phyloP scores from a whole-genome alignment of 2,329 filamentous ascomycete genomes.

The Rutstroemia sp. region DNA sequence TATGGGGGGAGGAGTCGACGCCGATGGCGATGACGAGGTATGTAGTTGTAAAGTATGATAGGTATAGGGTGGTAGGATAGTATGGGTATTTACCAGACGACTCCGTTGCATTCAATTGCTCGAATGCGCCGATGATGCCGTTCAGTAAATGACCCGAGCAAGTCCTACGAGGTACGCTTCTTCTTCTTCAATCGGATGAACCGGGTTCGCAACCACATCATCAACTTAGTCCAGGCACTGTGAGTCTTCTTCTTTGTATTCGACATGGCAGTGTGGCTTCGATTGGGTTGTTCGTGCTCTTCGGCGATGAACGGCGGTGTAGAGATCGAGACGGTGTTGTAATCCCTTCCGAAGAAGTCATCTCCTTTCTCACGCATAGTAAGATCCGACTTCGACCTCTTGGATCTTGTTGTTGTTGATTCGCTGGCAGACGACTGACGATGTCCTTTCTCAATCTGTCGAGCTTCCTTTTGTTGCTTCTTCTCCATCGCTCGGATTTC shows the following conservation, averaged over 20 bases:
- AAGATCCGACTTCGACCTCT: slow-evolving; percentile 32
- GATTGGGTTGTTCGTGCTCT: neutral
- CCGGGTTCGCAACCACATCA: slow-evolving; percentile 57
- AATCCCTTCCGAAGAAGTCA: slow-evolving; percentile 16
- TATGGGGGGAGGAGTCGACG: too few species aligned
- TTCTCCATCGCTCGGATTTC: slow-evolving; percentile 52
- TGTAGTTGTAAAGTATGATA: too few species aligned
- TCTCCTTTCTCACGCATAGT: slow-evolving; percentile 16
- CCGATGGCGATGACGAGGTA: too few species aligned
- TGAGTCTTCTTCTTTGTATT: slow-evolving; percentile 49
- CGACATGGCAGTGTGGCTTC: slow-evolving; percentile 5
- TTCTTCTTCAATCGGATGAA: slow-evolving; percentile 35
- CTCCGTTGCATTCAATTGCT: neutral
- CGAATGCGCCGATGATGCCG: neutral
- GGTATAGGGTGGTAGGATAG: too few species aligned
- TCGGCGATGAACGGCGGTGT: slow-evolving; percentile 5
- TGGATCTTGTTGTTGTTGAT: slow-evolving; percentile 32
- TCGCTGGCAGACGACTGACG: slow-evolving; percentile 29
- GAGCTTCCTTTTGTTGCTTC: slow-evolving; percentile 48
- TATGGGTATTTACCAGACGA: neutral
- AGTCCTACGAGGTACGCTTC: slow-evolving; percentile 1
- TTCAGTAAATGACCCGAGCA: neutral
- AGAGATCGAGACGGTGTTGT: slow-evolving; percentile 11
- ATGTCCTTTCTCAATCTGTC: slow-evolving; percentile 38
- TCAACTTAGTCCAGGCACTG: slow-evolving; percentile 54